Conservation (phyloP, 305 asterid species). For the Fraxinus albicans region DNA sequence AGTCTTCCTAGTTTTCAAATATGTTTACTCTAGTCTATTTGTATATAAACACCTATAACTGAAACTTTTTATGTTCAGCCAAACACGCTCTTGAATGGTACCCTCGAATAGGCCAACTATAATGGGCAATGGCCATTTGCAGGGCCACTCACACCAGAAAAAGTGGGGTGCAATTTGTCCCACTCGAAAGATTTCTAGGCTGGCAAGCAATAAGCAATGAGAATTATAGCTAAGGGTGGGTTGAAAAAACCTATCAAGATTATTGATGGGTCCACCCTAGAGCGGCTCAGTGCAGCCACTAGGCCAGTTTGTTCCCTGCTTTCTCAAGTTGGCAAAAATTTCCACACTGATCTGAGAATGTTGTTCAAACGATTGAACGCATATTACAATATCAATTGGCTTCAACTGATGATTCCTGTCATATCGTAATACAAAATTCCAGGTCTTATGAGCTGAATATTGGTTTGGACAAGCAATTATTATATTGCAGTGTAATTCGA, state of each 20-base stretch:
- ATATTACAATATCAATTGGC: background rate
- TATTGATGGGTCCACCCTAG: conserved; percentile 7
- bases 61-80: background rate
- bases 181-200: background rate
- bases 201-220: background rate
- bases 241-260: background rate
- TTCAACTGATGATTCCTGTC: background rate
- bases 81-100: background rate
- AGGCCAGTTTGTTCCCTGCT: background rate
- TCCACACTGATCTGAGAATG: background rate
- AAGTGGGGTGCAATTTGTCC: background rate
- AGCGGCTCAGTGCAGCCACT: background rate
- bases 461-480: background rate
- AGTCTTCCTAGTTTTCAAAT: background rate
- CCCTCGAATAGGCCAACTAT: background rate
- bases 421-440: no score
- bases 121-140: background rate
- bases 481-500: background rate
- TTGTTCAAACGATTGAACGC: background rate
- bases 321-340: background rate
- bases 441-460: background rate
- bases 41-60: background rate
- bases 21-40: background rate
- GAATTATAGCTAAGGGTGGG: background rate
- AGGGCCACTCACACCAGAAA: background rate